Percentiles rank a stretch among this genome's conserved stretches.
Evolutionary conservation across 208 protist genomes (phyloP).

Genomic region (Wallacemonas sp.): DNA sequence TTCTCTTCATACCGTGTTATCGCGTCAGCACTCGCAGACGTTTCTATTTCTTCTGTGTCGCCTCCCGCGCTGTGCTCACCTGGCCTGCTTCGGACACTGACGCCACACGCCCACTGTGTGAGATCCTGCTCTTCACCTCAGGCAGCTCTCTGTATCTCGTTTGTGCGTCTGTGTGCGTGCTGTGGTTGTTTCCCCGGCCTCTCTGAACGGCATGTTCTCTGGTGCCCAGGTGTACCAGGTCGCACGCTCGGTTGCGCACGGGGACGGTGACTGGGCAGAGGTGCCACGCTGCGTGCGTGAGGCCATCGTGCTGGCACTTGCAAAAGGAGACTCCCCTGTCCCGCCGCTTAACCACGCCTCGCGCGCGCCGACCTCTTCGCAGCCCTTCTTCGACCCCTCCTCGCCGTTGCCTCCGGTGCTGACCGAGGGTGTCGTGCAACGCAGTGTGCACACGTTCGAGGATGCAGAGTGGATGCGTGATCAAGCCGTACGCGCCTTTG

Average conservation of each 20-base stretch:
- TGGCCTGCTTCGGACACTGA: too few species aligned
- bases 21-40: too few species aligned
- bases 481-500: constrained; percentile 69
- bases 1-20: neutral
- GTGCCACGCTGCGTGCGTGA: constrained; percentile 64
- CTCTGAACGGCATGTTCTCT: constrained; percentile 22
- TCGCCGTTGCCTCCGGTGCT: constrained; percentile 26
- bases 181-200: neutral
- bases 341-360: neutral
- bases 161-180: neutral
- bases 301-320: constrained; percentile 46
- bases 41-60: neutral
- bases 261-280: constrained; percentile 73
- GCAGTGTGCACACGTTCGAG: constrained; percentile 73
- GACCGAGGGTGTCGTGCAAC: constrained; percentile 63
- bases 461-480: constrained; percentile 68
- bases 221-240: constrained; percentile 23
- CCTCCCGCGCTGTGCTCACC: too few species aligned
- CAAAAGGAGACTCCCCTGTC: neutral
- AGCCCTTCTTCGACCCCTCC: neutral
- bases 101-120: neutral
- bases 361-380: neutral
- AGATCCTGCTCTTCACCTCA: neutral
- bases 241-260: constrained; percentile 30
- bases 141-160: neutral